Evolutionary conservation across 345 rosid genomes (phyloP).

Genomic region (Cardamine occulta): DNA sequence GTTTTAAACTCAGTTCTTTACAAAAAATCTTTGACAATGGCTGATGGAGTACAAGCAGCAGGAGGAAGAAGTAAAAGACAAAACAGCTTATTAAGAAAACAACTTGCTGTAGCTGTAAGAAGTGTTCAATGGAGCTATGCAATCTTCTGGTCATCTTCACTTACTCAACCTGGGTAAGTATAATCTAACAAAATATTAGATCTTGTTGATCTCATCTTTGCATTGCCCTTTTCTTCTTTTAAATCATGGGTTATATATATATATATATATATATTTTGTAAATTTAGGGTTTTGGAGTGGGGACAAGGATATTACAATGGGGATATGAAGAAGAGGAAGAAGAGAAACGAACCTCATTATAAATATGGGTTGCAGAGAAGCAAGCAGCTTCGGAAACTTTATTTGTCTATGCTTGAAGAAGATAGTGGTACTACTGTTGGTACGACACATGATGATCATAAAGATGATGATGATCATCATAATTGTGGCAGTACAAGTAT

Average conservation of each 20-base stretch:
- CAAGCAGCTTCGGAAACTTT: constrained; percentile 78
- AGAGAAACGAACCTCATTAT: constrained; percentile 52
- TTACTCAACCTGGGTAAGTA: constrained; percentile 67
- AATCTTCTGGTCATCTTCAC: constrained; percentile 84
- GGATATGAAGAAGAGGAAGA: constrained; percentile 90
- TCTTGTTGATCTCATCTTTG: constrained; percentile 24
- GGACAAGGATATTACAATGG: constrained; percentile 92
- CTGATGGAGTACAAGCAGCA: constrained; percentile 42
- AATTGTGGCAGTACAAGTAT: constrained; percentile 9
- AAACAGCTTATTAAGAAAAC: constrained; percentile 54
- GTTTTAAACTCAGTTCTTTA: constrained; percentile 2
- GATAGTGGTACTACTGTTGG: constrained; percentile 53
- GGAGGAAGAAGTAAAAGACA: constrained; percentile 45
- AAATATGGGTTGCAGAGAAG: constrained; percentile 77
- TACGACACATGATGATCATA: constrained; percentile 45
- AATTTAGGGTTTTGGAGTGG: constrained; percentile 77
- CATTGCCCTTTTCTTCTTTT: constrained; percentile 16
- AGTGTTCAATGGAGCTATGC: constrained; percentile 96
- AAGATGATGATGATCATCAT: neutral
- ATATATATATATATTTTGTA: constrained; percentile 18
- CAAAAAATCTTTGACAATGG: constrained; percentile 51
- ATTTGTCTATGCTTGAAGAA: constrained; percentile 59
- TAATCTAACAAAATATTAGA: neutral
- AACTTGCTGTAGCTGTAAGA: constrained; percentile 82
- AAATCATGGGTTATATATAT: constrained; percentile 20